Base-by-base conservation (phyloP, 345 rosid genomes). In the Bruguiera sexangula region DNA sequence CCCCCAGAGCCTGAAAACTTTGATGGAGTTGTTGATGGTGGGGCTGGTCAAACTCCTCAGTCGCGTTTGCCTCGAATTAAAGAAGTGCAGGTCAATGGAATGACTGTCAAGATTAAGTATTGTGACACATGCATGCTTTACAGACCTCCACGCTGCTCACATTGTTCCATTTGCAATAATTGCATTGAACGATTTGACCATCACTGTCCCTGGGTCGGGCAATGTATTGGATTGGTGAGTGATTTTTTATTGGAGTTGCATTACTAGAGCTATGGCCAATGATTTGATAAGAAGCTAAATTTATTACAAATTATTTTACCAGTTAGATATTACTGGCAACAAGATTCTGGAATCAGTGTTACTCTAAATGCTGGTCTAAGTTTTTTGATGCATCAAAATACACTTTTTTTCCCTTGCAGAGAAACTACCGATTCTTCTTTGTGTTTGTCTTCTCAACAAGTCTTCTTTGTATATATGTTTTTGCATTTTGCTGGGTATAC, bases 351-450 rank as follows among this genome's bases (percentile, higher is more conserved):
- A 34, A 7, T 34, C 37, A 7, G 37, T 34, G 10, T 34, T 34
- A 9, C 37, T 34, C 37, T 34, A 34, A 34, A 20, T 59, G 32
- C 62, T 67, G 61, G n/a, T 27, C 18, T 43, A 43, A 13, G 15
- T 43, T 11, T 43, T 11, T 43, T 43, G 50, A 43, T 43, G 16
- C 50, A 13, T 43, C 50, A 43, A 43, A 15, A 43, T 43, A 13
- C 18, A 43, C 50, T 43, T 43, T 13, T 43, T 65, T 73, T 37
- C 76, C 51, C 48, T n/a, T 84, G 88, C 96, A 96, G 99, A 89
- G 98, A 72, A 96, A 96, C 78, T 92, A 96, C 73, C 85, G 98
- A 69, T 92, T 87, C 91, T 96, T 87, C 91, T 88, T 90, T 91
- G 84, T 90, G 92, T 96, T 96, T 83, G 89, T 92, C 66, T 75